Conservation (phyloP, 2,329 filamentous ascomycete species). For the Colletotrichum sp. region DNA sequence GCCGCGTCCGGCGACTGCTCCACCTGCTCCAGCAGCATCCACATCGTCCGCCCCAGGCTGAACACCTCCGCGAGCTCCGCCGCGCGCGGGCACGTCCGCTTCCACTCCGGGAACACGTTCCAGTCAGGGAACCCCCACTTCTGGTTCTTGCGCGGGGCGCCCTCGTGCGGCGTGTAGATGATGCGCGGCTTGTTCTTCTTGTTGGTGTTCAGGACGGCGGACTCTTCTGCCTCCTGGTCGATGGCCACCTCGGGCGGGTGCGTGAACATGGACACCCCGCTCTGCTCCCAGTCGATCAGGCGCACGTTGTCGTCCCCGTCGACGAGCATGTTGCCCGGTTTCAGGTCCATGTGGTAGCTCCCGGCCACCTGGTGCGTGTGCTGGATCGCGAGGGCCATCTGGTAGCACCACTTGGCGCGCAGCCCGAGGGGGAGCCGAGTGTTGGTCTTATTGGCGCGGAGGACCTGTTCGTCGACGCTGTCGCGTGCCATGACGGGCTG, state of each 20-base stretch:
- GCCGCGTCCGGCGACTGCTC: slow-evolving; percentile 14
- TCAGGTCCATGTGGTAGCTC: slow-evolving; percentile 34
- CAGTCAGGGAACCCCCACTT: slow-evolving; percentile 18
- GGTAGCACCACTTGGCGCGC: slow-evolving; percentile 27
- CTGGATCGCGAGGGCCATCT: slow-evolving; percentile 26
- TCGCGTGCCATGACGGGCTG: slow-evolving; percentile 17
- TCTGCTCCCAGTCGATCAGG: slow-evolving; percentile 31
- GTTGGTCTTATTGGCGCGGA: slow-evolving; percentile 9
- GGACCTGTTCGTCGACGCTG: slow-evolving; percentile 21
- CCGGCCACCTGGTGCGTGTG: slow-evolving; percentile 25
- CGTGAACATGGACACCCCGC: slow-evolving; percentile 25
- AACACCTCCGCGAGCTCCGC: slow-evolving; percentile 25
- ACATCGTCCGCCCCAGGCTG: slow-evolving; percentile 23
- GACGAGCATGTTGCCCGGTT: slow-evolving; percentile 32
- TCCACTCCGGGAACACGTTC: slow-evolving; percentile 25
- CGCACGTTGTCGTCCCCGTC: slow-evolving; percentile 21
- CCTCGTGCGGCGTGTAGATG: slow-evolving; percentile 19
- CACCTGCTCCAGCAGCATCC: slow-evolving; percentile 25
- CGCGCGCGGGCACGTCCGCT: slow-evolving; percentile 19
- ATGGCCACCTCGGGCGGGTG: slow-evolving; percentile 21
- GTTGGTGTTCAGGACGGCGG: background rate
- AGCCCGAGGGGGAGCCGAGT: slow-evolving; percentile 8
- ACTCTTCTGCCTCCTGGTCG: slow-evolving; percentile 18
- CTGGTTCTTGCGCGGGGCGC: slow-evolving; percentile 18
- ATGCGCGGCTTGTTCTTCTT: background rate